Conservation (phyloP, 192 early-diverging fungal genomes). For the Phlyctochytrium planicorne region DNA sequence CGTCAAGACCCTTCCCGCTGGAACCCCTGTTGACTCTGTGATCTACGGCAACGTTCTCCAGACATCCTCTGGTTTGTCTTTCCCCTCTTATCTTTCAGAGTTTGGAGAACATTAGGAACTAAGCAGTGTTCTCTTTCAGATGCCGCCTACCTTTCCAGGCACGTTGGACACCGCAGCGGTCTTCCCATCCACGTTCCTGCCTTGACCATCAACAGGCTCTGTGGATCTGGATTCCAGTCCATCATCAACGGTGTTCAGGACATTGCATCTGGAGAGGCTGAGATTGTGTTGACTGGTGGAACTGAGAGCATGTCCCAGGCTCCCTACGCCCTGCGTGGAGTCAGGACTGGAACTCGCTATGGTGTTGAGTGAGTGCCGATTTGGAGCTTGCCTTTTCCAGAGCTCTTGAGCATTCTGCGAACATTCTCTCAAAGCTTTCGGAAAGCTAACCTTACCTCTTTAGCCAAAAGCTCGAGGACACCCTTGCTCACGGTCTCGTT, state of each 20-base stretch:
- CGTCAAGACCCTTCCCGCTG: conserved; percentile 69
- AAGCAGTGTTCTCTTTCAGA: conserved; percentile 34
- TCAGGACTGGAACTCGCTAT: conserved; percentile 82
- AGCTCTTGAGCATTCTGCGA: conserved; percentile 4
- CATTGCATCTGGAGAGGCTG: conserved; percentile 77
- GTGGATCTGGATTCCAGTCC: conserved; percentile 94
- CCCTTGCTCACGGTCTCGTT: conserved; percentile 76
- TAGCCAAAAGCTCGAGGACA: conserved; percentile 82
- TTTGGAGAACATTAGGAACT: neutral
- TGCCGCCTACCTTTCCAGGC: conserved; percentile 88
- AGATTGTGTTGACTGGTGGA: conserved; percentile 86
- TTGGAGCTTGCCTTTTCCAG: neutral
- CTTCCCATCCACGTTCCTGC: conserved; percentile 84
- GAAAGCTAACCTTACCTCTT: neutral
- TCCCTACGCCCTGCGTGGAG: conserved; percentile 78
- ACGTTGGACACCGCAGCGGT: conserved; percentile 87
- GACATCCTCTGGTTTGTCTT: conserved; percentile 57
- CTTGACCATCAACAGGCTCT: conserved; percentile 91
- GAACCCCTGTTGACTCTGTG: conserved; percentile 77
- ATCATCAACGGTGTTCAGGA: conserved; percentile 95
- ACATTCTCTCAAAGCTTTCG: neutral
- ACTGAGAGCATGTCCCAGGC: conserved; percentile 94
- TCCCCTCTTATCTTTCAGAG: conserved; percentile 6
- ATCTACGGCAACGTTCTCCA: conserved; percentile 96
- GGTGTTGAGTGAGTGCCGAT: conserved; percentile 65